Percentiles rank a stretch among this genome's conserved stretches.
Evolutionary conservation across 306 rosid genomes (phyloP).

Genomic region (Luffa acutangula): DNA sequence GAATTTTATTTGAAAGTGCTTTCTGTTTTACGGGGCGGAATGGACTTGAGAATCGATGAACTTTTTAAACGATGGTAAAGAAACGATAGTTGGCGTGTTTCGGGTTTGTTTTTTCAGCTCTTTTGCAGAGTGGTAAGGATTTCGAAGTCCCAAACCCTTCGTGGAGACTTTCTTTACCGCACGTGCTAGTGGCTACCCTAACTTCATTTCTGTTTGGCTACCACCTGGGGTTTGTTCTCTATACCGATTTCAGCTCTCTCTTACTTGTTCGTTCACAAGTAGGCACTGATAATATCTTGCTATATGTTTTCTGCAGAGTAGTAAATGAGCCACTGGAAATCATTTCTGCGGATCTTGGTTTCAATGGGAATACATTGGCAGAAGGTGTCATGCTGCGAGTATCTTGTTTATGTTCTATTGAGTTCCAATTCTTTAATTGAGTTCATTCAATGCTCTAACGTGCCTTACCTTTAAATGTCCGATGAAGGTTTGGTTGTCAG

Average conservation of each 20-base stretch:
- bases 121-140: conserved; percentile 29
- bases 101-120: conserved; percentile 34
- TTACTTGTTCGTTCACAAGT: not conserved
- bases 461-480: conserved; percentile 8
- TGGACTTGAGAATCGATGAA: not conserved
- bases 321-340: conserved; percentile 96
- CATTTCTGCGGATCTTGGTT: conserved; percentile 87
- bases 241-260: conserved; percentile 9
- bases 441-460: conserved; percentile 14
- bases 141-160: conserved; percentile 59
- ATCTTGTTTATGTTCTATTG: conserved; percentile 7
- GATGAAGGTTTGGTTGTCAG: conserved; percentile 91
- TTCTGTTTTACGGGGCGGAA: not conserved
- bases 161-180: conserved; percentile 83
- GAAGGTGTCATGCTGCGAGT: conserved; percentile 48
- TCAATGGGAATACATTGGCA: conserved; percentile 81
- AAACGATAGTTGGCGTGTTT: conserved; percentile 15
- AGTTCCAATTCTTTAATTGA: conserved; percentile 4
- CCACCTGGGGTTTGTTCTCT: conserved; percentile 73
- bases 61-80: not conserved
- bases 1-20: not conserved
- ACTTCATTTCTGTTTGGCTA: conserved; percentile 85
- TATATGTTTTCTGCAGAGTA: conserved; percentile 42
- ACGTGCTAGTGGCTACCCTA: conserved; percentile 68
- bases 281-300: not conserved